Evolutionary conservation across 208 protist genomes (phyloP).

Genomic region (Eutreptiella sp.): DNA sequence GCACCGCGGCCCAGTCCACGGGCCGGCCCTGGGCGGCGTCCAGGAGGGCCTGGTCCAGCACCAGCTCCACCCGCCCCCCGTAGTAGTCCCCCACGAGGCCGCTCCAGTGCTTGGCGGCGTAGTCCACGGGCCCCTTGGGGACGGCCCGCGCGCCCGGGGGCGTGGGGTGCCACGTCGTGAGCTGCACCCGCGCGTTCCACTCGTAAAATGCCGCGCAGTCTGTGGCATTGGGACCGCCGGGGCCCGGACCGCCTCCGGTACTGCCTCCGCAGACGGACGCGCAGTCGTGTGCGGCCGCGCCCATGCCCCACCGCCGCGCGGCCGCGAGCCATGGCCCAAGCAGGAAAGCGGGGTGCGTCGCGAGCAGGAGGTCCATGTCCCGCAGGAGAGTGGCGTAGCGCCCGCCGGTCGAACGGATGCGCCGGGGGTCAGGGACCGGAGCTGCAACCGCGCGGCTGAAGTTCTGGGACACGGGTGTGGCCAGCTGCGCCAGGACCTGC

Average conservation of each 20-base stretch:
- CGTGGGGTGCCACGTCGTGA: slow-evolving; percentile 58
- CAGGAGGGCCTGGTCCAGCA: too few species aligned
- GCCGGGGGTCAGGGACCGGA: too few species aligned
- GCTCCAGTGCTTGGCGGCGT: slow-evolving; percentile 28
- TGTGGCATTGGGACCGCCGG: background rate
- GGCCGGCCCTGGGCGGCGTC: too few species aligned
- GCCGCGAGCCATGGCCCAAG: slow-evolving; percentile 38
- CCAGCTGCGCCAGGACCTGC: too few species aligned
- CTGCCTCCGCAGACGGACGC: too few species aligned
- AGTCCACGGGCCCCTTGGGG: slow-evolving; percentile 26
- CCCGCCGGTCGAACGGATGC: too few species aligned
- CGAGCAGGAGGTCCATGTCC: slow-evolving; percentile 39
- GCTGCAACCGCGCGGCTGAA: too few species aligned
- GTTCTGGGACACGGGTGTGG: too few species aligned
- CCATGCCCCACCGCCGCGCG: slow-evolving; percentile 20
- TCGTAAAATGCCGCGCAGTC: slow-evolving; percentile 28
- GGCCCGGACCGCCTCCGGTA: background rate
- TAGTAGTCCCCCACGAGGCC: slow-evolving; percentile 23
- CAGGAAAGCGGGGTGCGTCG: slow-evolving; percentile 37
- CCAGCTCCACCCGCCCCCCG: slow-evolving; percentile 6
- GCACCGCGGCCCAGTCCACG: too few species aligned
- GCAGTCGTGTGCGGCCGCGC: too few species aligned
- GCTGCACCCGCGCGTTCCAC: slow-evolving; percentile 50
- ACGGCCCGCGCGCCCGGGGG: too few species aligned
- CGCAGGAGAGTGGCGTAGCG: too few species aligned